phyloP scores from a whole-genome alignment of 306 rosid genomes.

The Pyrus pyrifolia region DNA sequence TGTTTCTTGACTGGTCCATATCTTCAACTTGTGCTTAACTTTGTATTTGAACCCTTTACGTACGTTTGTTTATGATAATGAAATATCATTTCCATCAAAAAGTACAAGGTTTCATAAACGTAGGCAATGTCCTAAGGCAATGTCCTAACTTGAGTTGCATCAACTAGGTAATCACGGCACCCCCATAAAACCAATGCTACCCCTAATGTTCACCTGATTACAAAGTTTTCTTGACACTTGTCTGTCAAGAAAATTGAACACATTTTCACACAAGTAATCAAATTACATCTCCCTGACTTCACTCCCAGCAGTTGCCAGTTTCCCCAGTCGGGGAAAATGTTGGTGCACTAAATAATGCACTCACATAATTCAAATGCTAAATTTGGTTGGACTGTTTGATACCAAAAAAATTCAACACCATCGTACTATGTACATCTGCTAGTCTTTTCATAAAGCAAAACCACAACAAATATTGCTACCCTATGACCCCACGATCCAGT shows the following conservation, averaged over 20 bases:
- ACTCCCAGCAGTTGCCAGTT: background rate
- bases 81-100: background rate
- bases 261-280: slow-evolving; percentile 4
- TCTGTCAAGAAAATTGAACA: background rate
- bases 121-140: background rate
- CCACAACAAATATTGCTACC: slow-evolving; percentile 6
- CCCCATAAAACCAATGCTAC: background rate
- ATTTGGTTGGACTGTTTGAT: background rate
- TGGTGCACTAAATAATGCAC: background rate
- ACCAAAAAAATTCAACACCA: background rate
- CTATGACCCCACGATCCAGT: slow-evolving; percentile 6
- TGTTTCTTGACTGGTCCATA: too few relatives aligned
- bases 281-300: background rate
- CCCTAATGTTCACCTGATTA: background rate
- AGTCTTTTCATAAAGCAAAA: background rate
- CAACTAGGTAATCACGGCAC: background rate
- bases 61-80: too few relatives aligned
- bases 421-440: background rate
- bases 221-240: background rate
- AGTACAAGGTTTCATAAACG: too few relatives aligned
- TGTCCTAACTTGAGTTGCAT: background rate
- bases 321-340: background rate
- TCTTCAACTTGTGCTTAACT: too few relatives aligned
- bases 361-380: background rate
- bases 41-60: too few relatives aligned